phyloP scores from a whole-genome alignment of 768 basidiomycete species.

The Collybiopsis luxurians region DNA sequence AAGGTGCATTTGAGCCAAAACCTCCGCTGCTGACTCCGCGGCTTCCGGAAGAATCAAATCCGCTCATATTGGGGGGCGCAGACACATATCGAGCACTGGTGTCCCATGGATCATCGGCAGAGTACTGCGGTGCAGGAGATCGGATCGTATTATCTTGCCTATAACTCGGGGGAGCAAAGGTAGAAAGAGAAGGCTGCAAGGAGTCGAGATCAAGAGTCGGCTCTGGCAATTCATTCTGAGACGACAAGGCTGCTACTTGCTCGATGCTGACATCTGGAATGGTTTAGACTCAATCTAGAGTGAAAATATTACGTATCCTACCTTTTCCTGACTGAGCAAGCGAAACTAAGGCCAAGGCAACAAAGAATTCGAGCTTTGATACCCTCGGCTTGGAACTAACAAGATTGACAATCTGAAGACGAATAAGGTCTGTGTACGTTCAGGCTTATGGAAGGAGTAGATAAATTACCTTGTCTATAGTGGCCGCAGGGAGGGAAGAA shows the following conservation, averaged over 20 bases:
- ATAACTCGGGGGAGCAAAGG: conserved; percentile 42
- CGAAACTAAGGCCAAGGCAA: conserved; percentile 84
- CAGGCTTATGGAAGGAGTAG: no score
- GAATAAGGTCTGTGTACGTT: background rate
- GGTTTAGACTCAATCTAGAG: background rate
- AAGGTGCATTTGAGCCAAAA: conserved; percentile 44
- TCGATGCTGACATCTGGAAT: conserved; percentile 73
- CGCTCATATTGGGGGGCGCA: conserved; percentile 24
- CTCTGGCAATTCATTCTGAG: conserved; percentile 75
- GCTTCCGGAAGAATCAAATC: conserved; percentile 22
- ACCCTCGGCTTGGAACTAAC: conserved; percentile 80
- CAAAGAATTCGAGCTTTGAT: conserved; percentile 88
- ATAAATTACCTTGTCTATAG: conserved; percentile 80
- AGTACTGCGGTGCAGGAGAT: conserved; percentile 45
- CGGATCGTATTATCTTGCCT: conserved; percentile 43
- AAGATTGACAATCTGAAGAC: conserved; percentile 80
- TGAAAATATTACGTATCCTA: conserved; percentile 22
- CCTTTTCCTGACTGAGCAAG: conserved; percentile 83
- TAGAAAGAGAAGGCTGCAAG: conserved; percentile 51
- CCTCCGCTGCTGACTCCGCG: conserved; percentile 16
- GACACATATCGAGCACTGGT: conserved; percentile 34
- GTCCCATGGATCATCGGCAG: conserved; percentile 72
- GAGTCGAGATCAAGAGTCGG: conserved; percentile 65
- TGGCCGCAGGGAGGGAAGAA: conserved; percentile 76
- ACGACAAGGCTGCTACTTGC: conserved; percentile 66